Evolutionary conservation across 345 rosid species (phyloP).

Genomic region (Gossypium sturtianum): DNA sequence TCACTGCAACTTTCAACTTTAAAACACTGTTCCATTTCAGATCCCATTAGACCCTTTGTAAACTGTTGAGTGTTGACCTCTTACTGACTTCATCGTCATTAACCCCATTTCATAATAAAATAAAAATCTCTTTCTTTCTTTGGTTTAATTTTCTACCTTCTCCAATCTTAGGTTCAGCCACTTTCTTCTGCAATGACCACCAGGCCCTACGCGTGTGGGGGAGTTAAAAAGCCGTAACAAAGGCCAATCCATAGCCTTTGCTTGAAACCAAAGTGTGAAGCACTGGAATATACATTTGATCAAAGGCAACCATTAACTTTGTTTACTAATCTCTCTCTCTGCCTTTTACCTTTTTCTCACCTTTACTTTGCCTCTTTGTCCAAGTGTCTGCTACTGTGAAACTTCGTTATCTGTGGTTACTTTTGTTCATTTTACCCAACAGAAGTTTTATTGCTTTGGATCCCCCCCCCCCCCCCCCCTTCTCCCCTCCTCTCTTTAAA

Average conservation of each 20-base stretch:
- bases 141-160: too few species aligned
- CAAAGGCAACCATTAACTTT: constrained; percentile 17
- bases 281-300: constrained; percentile 30
- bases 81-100: constrained; percentile 9
- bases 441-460: constrained; percentile 13
- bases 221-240: too few species aligned
- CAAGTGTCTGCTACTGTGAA: constrained; percentile 30
- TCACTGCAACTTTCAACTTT: constrained; percentile 12
- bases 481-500: constrained; percentile 17
- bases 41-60: neutral
- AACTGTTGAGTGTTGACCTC: constrained; percentile 22
- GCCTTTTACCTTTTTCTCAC: neutral
- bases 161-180: neutral
- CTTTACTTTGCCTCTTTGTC: constrained; percentile 34
- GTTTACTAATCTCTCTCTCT: neutral
- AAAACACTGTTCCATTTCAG: constrained; percentile 4
- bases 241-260: neutral
- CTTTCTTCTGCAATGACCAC: constrained; percentile 40
- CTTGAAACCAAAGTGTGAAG: constrained; percentile 10
- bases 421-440: neutral
- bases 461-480: neutral
- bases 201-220: constrained; percentile 37
- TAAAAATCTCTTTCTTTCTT: neutral
- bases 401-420: constrained; percentile 5
- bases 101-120: neutral